A percentile compares a stretch with the other conserved stretches of the same genome.
Conservation (phyloP, 495 filamentous ascomycete genomes). For the Talaromyces thailandensis region DNA sequence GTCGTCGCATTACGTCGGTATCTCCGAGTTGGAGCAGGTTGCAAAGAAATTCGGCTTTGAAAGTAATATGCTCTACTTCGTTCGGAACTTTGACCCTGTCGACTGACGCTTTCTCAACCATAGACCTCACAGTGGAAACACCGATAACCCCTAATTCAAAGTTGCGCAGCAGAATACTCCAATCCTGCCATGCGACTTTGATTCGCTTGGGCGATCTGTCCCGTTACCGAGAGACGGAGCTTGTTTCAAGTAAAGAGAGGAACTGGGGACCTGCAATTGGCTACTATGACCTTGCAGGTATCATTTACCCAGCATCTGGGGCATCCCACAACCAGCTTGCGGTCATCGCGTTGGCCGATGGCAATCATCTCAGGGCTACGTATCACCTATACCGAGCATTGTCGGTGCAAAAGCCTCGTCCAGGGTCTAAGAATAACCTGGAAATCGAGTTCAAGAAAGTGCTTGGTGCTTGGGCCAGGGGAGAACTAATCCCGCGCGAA, state of each 20-base stretch:
- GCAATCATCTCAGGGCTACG: slow-evolving; percentile 68
- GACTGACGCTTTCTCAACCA: slow-evolving; percentile 10
- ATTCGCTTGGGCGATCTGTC: slow-evolving; percentile 86
- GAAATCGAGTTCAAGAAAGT: slow-evolving; percentile 74
- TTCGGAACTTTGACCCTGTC: not conserved
- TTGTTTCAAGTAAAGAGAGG: slow-evolving; percentile 46
- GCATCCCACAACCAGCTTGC: slow-evolving; percentile 82
- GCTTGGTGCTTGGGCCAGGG: slow-evolving; percentile 48
- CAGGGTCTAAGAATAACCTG: slow-evolving; percentile 63
- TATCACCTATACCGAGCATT: slow-evolving; percentile 86
- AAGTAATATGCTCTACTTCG: slow-evolving; percentile 22
- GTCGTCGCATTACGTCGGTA: slow-evolving; percentile 59
- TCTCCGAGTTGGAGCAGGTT: slow-evolving; percentile 63
- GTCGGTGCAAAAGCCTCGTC: slow-evolving; percentile 62
- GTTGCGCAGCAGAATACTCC: slow-evolving; percentile 47
- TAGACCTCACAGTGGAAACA: slow-evolving; percentile 28
- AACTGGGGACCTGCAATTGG: slow-evolving; percentile 74
- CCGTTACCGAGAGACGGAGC: slow-evolving; percentile 74
- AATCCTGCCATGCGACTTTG: slow-evolving; percentile 74
- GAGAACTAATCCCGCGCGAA: slow-evolving; percentile 44
- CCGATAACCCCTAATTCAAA: slow-evolving; percentile 34
- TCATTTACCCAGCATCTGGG: slow-evolving; percentile 70
- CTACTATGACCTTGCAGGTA: slow-evolving; percentile 76
- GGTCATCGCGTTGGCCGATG: slow-evolving; percentile 68
- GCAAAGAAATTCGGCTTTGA: slow-evolving; percentile 58